Evolutionary conservation across 768 basidiomycete genomes (phyloP), one percentile per base, ranked within the genome.

Genomic region (Tulasnella sp.): DNA sequence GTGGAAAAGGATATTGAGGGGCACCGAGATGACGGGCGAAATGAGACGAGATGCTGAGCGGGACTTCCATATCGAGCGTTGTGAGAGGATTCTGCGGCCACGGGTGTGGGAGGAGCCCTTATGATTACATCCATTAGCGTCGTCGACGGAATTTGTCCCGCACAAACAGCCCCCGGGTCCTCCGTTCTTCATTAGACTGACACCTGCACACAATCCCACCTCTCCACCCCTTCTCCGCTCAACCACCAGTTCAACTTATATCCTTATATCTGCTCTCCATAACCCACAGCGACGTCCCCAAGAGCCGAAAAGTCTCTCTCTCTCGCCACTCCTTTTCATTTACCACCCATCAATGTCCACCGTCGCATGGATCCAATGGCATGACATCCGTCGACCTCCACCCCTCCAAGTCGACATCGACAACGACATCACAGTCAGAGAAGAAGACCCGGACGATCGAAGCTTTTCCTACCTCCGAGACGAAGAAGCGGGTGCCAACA

Each of bases 151-250:
- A 67, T 67, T 67, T 67, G 61, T 67, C 61, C 61, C 5, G 61
- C 7, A 26, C 61, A 67, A 67, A 67, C 61, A 67, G 1, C 32
- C 61, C 61, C 61, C 61, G 61, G 20, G n/a, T n/a, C 32, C 61
- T 29, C 61, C 61, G 61, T 67, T 67, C 61, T 67, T 67, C 61
- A 67, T 67, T 67, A 67, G 61, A 67, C 61, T 67, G 61, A 67
- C 61, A 32, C 23, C 70, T 35, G 9, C 32, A 6, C 70, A 37
- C 70, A 37, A 4, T 13, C 40, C 35, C 32, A 71, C 37, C 70
- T 35, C 70, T 2, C 70, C 18, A 37, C 32, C 70, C 35, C 70
- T 42, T 35, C 35, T 13, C 69, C 23, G n/a, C n/a, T n/a, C 32
- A 70, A n/a, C 32, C 32, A 40, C 48, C 61, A 67, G 1, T 23